Conservation (phyloP, 2,329 filamentous ascomycete species). For the Lasiodiplodia citricola region DNA sequence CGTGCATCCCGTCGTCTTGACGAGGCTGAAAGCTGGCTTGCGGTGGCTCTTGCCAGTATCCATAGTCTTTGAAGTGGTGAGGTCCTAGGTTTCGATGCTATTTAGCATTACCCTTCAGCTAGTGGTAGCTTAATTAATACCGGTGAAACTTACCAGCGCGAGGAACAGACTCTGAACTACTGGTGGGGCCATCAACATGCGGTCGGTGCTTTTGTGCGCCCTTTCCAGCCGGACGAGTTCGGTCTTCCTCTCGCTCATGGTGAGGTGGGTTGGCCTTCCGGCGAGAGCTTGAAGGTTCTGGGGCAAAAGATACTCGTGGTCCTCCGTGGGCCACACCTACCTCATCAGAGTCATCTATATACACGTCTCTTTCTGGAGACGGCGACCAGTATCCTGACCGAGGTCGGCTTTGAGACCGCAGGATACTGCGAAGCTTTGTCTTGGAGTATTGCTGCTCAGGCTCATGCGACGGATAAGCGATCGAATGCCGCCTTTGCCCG, state of each 20-base stretch:
- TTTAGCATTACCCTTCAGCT: conserved; percentile 12
- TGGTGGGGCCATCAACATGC: conserved; percentile 2
- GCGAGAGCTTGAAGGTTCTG: background rate
- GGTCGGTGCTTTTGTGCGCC: background rate
- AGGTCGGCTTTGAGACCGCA: conserved; percentile 32
- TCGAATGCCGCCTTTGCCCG: conserved; percentile 29
- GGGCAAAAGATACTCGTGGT: conserved; percentile 16
- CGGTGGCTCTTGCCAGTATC: conserved; percentile 19
- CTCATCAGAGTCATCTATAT: background rate
- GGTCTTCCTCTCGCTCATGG: background rate
- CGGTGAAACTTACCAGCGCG: background rate
- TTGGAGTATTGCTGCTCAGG: background rate
- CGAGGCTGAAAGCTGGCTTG: background rate
- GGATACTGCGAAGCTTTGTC: conserved; percentile 33
- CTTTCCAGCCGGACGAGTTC: background rate
- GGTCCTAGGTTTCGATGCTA: background rate
- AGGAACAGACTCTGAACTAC: background rate
- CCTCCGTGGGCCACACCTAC: background rate
- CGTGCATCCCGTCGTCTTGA: background rate
- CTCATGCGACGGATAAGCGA: background rate
- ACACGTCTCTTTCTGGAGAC: background rate
- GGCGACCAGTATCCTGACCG: conserved; percentile 32
- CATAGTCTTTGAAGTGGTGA: conserved; percentile 19
- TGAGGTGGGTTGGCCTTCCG: background rate
- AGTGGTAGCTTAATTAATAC: background rate